Evolutionary conservation across 1,139 yeast species (phyloP), one percentile per base, ranked within the genome.

Genomic region (Candida glucosophila): DNA sequence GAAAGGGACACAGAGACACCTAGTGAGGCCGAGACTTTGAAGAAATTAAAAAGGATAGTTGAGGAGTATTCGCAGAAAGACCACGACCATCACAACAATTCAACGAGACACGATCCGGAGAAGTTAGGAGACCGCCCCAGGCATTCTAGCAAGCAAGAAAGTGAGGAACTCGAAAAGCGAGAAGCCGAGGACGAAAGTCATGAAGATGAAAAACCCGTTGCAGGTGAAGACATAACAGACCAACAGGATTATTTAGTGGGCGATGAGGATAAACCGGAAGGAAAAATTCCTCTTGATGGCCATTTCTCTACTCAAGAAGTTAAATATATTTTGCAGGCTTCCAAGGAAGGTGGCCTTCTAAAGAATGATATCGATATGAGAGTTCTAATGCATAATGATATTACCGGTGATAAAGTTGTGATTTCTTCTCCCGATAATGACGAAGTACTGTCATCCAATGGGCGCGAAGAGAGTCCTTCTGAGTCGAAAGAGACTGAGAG

Each of bases 211-310:
- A 6, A 7, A n/a, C 12, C 8, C 12, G 21, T 7, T 19, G 22
- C 27, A 2, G 17, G 17, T 5, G 18, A 20, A 3, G 24, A 29
- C 2, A 22, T 5, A 23, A 16, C 8, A n/a, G 15, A 13, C 5
- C 15, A 19, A 19, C 12, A 19, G 12, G 12, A 7, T 7, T n/a
- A 19, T 8, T 8, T 13, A 19, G 12, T 8, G 13, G 7, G 7
- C 12, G 8, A 8, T 8, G 21, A 19, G 12, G 21, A 19, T 19
- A 10, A 19, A 19, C 12, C 12, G 12, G 7, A 19, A 19, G 66
- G 64, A 2, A 60, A 55, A 32, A 53, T 60, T 6, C 67, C 67
- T 0, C 28, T 60, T 17, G 67, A 60, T 30, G 62, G 65, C 6
- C 62, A 60, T 35, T 60, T 60, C 32, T 52, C 66, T 4, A 49